phyloP scores from a whole-genome alignment of 1,284 basidiomycete genomes.

The Ceratobasidium sp. region DNA sequence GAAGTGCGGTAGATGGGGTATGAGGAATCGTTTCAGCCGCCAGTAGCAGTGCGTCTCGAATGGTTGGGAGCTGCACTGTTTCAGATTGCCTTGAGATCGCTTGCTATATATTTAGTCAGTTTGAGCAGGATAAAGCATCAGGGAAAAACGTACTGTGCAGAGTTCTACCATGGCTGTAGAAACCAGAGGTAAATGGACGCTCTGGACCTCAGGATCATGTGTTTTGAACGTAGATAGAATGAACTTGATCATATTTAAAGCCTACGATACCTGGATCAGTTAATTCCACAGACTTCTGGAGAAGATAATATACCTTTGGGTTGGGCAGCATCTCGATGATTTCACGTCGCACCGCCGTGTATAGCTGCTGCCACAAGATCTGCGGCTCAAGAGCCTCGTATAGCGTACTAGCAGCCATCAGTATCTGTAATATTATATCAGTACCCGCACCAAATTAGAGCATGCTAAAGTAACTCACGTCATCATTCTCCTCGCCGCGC shows the following conservation, averaged over 20 bases:
- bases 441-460: not conserved
- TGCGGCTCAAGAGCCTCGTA: slow-evolving; percentile 94
- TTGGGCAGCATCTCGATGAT: slow-evolving; percentile 46
- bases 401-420: slow-evolving; percentile 86
- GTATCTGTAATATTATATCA: slow-evolving; percentile 62
- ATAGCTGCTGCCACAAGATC: slow-evolving; percentile 84
- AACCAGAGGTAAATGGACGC: slow-evolving; percentile 81
- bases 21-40: slow-evolving; percentile 65
- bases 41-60: slow-evolving; percentile 63
- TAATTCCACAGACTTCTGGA: not conserved
- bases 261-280: slow-evolving; percentile 56
- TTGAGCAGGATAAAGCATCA: not conserved
- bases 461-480: slow-evolving; percentile 61
- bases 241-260: slow-evolving; percentile 71
- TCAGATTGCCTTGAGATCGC: not conserved
- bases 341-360: slow-evolving; percentile 57
- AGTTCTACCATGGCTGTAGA: slow-evolving; percentile 59
- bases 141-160: not conserved
- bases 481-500: slow-evolving; percentile 65
- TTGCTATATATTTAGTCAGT: not conserved
- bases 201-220: slow-evolving; percentile 85
- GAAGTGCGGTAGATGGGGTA: slow-evolving; percentile 55
- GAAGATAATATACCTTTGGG: slow-evolving; percentile 59
- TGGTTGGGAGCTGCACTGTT: slow-evolving; percentile 19
- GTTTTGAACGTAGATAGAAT: slow-evolving; percentile 73